Base-by-base conservation (phyloP, 1,284 basidiomycete species). In the Leccinum insolens region DNA sequence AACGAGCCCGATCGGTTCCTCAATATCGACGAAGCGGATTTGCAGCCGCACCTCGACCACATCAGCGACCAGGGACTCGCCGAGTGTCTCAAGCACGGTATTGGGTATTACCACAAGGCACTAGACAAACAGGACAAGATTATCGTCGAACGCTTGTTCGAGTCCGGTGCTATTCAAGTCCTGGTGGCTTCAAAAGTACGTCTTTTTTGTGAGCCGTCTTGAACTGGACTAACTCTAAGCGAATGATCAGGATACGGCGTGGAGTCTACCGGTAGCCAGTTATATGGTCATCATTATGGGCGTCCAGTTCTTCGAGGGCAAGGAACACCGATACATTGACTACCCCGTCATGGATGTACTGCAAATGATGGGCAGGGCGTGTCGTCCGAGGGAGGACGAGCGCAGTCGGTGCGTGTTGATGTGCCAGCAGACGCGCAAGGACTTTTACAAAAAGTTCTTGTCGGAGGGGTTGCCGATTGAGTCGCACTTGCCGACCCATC, bases 261-360 rank as follows among this genome's bases (percentile, higher is more conserved):
- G n/a, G n/a, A n/a, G n/a, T n/a, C n/a, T n/a, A n/a, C n/a, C n/a
- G n/a, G n/a, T 98, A 39, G 89, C 93, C 0, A 92, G 94, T 68
- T 98, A 98, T 81, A 95, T 99, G 93, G 96, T 99, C 62, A 91
- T 99, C 76, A 94, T 99, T 76, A 98, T 99, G 95, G 96, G 96
- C 37, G 95, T 99, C 1, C 98, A 99, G 78, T 93, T 83, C 68
- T 99, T 95, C 75, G 96, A 99, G 77, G 96, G 95, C 75, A 93
- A 94, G 80, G 96, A 98, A 75, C 96, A 98, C 78, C 31, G 25
- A 59, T 59, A 95, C 74, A 87, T 98, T 73, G 97, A 99, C 81
- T 99, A 99, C 76, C 94, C 98, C 2, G 94, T 99, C 68, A 95
- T 97, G 84, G 96, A 99, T 74, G 93, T 99, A 12, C 87, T 99